These are phyloP conservation scores for Cyclostephanos invisitatus DNA, from an alignment of 108 stramenopile species.

Conservation along the genomic window DNA sequence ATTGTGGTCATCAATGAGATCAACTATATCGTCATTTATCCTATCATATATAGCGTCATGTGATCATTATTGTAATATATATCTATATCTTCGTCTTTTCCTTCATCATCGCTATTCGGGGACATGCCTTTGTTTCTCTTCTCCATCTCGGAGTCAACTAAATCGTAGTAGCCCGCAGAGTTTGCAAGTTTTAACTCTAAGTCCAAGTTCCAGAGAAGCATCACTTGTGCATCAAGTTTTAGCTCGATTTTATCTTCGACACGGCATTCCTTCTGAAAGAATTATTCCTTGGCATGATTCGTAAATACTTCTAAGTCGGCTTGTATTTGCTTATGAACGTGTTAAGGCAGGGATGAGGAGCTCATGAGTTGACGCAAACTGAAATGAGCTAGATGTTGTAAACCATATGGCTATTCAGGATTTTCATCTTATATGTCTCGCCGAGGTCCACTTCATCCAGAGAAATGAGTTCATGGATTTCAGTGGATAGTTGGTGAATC, in stretches of 20 bases:
- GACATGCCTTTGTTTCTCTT: constrained; percentile 9
- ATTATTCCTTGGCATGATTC: constrained; percentile 24
- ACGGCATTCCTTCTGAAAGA: constrained; percentile 44
- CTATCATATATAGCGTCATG: too few species aligned
- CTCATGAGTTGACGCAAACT: background rate
- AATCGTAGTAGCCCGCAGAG: constrained; percentile 20
- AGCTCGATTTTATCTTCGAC: constrained; percentile 16
- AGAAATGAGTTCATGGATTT: constrained; percentile 19
- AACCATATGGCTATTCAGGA: constrained; percentile 16
- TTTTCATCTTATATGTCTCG: constrained; percentile 11
- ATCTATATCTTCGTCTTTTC: too few species aligned
- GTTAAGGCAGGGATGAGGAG: background rate
- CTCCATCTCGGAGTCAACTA: background rate
- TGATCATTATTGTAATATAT: too few species aligned
- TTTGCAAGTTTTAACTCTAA: constrained; percentile 53
- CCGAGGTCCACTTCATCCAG: constrained; percentile 34
- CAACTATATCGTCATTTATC: too few species aligned
- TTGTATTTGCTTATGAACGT: constrained; percentile 1
- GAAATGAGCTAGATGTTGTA: constrained; percentile 8
- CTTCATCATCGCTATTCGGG: background rate
- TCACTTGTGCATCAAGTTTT: constrained; percentile 53
- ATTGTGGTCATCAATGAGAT: background rate
- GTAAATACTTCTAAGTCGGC: constrained; percentile 17
- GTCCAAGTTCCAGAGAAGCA: constrained; percentile 67
- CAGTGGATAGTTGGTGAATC: constrained; percentile 34